These are phyloP conservation scores for Samsoniella hepiali DNA, from an alignment of 2,329 filamentous ascomycete species.

Conservation along the genomic window DNA sequence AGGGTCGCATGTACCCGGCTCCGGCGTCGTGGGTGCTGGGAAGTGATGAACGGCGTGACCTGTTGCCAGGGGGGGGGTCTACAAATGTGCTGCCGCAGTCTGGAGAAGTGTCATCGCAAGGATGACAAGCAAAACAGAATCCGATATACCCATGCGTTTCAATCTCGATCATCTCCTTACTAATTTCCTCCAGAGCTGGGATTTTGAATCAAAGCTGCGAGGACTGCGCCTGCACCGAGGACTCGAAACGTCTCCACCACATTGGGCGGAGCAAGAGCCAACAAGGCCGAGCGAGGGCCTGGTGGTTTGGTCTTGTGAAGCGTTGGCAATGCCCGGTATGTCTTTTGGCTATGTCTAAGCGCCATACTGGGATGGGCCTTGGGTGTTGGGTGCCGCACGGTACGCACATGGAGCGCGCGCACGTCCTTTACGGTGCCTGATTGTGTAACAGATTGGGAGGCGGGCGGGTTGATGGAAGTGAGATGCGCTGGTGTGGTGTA, in stretches of 20 bases:
- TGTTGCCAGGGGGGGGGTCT: too few relatives aligned
- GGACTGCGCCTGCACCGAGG: neutral
- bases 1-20: too few relatives aligned
- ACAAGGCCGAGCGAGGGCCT: neutral
- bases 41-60: too few relatives aligned
- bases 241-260: neutral
- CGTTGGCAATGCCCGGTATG: neutral
- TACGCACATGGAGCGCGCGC: neutral
- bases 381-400: neutral
- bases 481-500: neutral
- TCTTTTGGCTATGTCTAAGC: neutral
- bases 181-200: neutral
- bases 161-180: neutral
- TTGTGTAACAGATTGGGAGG: neutral
- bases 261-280: neutral
- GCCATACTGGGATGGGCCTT: neutral
- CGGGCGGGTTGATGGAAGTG: neutral
- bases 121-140: too few relatives aligned
- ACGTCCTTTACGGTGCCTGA: neutral
- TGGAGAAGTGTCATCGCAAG: too few relatives aligned
- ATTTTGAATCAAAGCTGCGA: neutral
- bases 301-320: neutral
- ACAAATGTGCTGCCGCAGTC: too few relatives aligned
- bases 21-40: too few relatives aligned
- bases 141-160: neutral